A percentile compares a stretch with the other conserved stretches of the same genome.
These are phyloP conservation scores for Blastobotrys capitulatus DNA, from an alignment of 1,139 yeast genomes.

Conservation along the genomic window DNA sequence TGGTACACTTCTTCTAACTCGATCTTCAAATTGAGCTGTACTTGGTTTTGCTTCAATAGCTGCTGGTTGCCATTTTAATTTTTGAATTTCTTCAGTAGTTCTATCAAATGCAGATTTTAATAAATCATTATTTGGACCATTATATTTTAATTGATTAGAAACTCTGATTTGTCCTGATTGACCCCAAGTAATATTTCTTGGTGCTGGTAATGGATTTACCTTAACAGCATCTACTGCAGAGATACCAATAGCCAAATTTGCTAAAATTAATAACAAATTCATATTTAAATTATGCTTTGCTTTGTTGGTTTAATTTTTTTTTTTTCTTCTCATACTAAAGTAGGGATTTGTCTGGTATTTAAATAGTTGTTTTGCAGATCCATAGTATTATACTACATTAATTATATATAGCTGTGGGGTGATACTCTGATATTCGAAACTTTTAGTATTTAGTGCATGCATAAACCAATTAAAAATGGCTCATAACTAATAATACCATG, in stretches of 20 bases:
- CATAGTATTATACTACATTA: no score
- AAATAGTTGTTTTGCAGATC: no score
- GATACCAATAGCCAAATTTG: neutral
- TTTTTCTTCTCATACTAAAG: no score
- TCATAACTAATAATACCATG: no score
- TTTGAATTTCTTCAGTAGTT: conserved; percentile 15
- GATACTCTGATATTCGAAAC: no score
- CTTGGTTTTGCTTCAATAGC: conserved; percentile 8
- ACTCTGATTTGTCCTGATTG: conserved; percentile 4
- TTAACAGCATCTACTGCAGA: conserved; percentile 4
- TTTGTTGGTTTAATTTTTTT: no score
- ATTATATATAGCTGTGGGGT: no score
- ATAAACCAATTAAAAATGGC: no score
- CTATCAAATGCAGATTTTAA: conserved; percentile 20
- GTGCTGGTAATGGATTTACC: conserved; percentile 15
- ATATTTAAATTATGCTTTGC: no score
- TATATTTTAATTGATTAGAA: neutral
- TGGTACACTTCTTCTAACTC: neutral
- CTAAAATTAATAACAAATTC: neutral
- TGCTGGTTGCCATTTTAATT: conserved; percentile 22
- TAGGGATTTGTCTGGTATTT: no score
- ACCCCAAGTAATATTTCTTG: conserved; percentile 13
- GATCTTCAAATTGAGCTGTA: conserved; percentile 17
- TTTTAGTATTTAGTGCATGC: no score
- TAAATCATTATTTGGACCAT: conserved; percentile 6